phyloP scores from a whole-genome alignment of 1,139 yeast genomes.

The Kodamaea arcana region DNA sequence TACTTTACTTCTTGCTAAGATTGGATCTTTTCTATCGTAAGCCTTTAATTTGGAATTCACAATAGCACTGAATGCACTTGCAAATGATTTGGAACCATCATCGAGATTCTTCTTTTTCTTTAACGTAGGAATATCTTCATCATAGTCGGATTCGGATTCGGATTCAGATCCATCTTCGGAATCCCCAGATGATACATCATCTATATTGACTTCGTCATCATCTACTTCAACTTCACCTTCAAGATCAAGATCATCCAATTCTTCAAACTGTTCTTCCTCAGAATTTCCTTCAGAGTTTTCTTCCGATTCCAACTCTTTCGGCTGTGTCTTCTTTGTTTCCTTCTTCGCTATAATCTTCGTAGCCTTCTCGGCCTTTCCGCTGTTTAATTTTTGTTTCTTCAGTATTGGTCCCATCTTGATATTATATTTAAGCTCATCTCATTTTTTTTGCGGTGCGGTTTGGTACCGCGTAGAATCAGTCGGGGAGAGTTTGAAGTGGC shows the following conservation, averaged over 20 bases:
- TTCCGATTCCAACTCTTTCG: slow-evolving; percentile 1
- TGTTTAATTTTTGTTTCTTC: slow-evolving; percentile 18
- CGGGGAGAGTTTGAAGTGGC: too few relatives aligned
- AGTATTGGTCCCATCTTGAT: slow-evolving; percentile 14
- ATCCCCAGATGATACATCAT: slow-evolving; percentile 13
- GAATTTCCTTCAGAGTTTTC: slow-evolving; percentile 1
- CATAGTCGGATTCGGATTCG: slow-evolving; percentile 18
- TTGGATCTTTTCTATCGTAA: slow-evolving; percentile 83
- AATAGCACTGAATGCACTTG: slow-evolving; percentile 80
- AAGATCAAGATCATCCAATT: slow-evolving; percentile 13
- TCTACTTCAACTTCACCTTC: slow-evolving; percentile 15
- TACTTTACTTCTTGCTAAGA: slow-evolving; percentile 73
- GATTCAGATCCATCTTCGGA: slow-evolving; percentile 23
- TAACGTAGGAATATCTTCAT: slow-evolving; percentile 43
- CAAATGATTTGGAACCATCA: slow-evolving; percentile 72
- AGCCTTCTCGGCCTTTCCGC: slow-evolving; percentile 8
- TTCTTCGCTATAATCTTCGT: slow-evolving; percentile 8
- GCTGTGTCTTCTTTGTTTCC: neutral
- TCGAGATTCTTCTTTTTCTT: slow-evolving; percentile 54
- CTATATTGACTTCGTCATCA: slow-evolving; percentile 13
- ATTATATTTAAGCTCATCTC: slow-evolving; percentile 6
- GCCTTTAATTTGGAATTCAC: slow-evolving; percentile 84
- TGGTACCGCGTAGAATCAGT: too few relatives aligned
- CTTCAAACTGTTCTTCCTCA: slow-evolving; percentile 9
- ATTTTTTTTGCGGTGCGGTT: too few relatives aligned